Percentiles rank a stretch among this genome's conserved stretches.
Evolutionary conservation across 2,329 filamentous ascomycete genomes (phyloP).

Genomic region (Sporothrix phasma): DNA sequence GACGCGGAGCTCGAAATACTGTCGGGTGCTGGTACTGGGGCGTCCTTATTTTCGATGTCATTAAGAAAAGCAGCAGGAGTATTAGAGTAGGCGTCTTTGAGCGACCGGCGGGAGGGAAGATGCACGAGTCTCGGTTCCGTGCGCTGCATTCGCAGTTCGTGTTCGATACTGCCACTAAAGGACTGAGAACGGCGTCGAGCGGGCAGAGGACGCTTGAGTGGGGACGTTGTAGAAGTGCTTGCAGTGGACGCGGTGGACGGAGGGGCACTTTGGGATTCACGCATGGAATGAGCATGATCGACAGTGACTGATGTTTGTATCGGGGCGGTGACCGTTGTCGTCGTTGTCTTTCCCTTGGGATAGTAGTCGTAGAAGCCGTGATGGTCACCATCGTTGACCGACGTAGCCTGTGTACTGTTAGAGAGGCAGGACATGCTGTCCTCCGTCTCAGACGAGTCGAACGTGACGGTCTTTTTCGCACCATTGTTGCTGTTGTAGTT

Average conservation of each 20-base stretch:
- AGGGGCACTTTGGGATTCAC: no score
- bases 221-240: not conserved
- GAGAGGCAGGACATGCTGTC: conserved; percentile 15
- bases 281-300: not conserved
- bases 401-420: conserved; percentile 17
- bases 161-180: not conserved
- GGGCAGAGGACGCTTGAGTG: not conserved
- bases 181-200: not conserved
- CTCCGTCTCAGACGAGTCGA: conserved; percentile 12
- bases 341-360: not conserved
- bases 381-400: conserved; percentile 4
- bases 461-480: conserved; percentile 9
- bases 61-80: no score
- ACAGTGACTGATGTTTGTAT: not conserved
- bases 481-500: not conserved
- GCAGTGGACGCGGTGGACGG: not conserved
- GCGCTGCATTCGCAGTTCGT: not conserved
- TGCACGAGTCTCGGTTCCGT: not conserved
- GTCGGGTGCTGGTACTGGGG: not conserved
- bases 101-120: not conserved
- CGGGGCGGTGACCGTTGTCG: not conserved
- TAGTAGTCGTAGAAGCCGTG: not conserved
- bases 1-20: not conserved
- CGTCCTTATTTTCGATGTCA: not conserved
- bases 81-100: not conserved